A percentile compares a stretch with the other conserved stretches of the same genome.
Evolutionary conservation across 805 yeast species (phyloP).

Genomic region (Lipomyces sp.): DNA sequence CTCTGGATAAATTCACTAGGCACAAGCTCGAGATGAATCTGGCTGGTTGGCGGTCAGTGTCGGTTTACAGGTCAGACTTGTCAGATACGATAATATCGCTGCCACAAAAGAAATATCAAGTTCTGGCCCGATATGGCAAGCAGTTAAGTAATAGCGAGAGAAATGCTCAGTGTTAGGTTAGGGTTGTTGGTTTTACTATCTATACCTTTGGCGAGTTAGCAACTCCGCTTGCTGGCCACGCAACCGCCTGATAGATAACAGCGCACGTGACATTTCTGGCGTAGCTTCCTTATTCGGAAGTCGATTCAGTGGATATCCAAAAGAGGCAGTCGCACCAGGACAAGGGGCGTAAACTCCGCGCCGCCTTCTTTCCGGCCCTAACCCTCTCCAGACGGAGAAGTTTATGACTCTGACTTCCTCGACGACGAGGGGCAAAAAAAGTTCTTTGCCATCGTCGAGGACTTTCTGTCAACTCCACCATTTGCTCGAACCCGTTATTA

Average conservation of each 20-base stretch:
- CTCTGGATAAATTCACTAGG: neutral
- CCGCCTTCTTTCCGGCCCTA: neutral
- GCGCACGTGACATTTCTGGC: neutral
- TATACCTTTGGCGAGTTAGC: neutral
- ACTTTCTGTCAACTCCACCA: too few relatives aligned
- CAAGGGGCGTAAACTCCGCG: neutral
- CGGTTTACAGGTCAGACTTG: neutral
- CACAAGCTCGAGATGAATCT: constrained; percentile 3
- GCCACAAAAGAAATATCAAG: neutral
- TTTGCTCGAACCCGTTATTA: too few relatives aligned
- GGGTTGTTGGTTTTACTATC: neutral
- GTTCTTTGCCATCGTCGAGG: neutral
- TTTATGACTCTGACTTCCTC: neutral
- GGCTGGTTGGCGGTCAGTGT: neutral
- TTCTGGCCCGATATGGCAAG: neutral
- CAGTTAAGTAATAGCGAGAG: neutral
- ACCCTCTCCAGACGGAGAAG: neutral
- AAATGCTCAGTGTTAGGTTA: neutral
- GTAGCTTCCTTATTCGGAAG: neutral
- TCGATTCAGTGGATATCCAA: neutral
- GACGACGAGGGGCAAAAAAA: neutral
- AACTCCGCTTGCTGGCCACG: neutral
- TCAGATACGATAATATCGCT: neutral
- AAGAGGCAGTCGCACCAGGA: neutral
- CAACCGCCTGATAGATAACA: neutral